phyloP scores from a whole-genome alignment of 2,329 filamentous ascomycete species.

The Dactylonectria macrodidyma region DNA sequence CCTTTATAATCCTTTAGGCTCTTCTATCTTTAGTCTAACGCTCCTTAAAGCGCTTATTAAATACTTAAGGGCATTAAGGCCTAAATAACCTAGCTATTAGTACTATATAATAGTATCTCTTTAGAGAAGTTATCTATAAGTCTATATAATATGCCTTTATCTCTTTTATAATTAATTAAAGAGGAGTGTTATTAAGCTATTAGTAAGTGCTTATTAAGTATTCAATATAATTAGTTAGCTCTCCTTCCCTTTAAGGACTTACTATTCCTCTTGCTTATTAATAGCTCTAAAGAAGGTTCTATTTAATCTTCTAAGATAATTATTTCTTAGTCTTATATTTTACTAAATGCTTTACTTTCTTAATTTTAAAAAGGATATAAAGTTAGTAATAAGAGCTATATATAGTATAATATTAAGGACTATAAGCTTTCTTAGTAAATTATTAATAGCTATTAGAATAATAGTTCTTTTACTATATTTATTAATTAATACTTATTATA shows the following conservation, averaged over 20 bases:
- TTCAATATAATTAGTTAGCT: not conserved
- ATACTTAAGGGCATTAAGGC: not conserved
- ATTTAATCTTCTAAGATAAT: not conserved
- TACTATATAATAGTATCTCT: not conserved
- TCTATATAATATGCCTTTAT: not conserved
- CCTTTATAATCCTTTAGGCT: not conserved
- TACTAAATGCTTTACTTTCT: not conserved
- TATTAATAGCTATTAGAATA: not conserved
- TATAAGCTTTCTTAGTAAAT: not conserved
- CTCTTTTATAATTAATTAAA: too few relatives aligned
- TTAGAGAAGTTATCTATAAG: not conserved
- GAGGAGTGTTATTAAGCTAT: fast-evolving
- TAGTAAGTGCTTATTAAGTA: not conserved
- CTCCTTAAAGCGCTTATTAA: not conserved
- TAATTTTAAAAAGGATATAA: not conserved
- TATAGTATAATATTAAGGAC: not conserved
- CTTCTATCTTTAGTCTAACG: not conserved
- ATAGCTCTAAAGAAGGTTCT: not conserved
- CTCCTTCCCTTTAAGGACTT: not conserved
- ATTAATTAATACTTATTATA: not conserved
- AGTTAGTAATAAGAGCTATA: not conserved
- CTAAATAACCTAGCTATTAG: not conserved
- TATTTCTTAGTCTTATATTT: not conserved
- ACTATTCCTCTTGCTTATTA: not conserved
- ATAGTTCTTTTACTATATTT: not conserved